Base-by-base conservation (phyloP, 1,284 basidiomycete species). In the Anthracocystis panici-leucophaei region DNA sequence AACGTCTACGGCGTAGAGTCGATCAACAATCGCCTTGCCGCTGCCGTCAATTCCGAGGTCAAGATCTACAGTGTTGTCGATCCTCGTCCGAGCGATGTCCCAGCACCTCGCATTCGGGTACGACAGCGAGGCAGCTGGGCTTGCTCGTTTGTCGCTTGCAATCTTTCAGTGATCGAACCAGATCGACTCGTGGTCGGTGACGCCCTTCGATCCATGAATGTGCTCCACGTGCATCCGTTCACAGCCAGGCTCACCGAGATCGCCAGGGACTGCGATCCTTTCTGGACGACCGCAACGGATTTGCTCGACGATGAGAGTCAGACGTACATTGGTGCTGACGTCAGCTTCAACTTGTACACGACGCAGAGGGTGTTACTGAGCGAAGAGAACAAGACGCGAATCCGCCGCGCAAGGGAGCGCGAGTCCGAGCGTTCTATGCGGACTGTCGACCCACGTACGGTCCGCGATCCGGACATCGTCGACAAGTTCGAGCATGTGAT, bases 311-410 rank as follows among this genome's bases (percentile, higher is more conserved):
- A 52, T 1, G 70, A 50, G 9, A 63, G 20, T 9, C 79, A 83
- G 71, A 75, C 74, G n/a, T 84, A 75, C 56, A 64, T 83, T 31
- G 83, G 82, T 29, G 69, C 81, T 5, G 83, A 84, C 63, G 75
- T 84, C 54, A 69, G 66, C 27, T 82, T 84, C 74, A 84, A 84
- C 27, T 20, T 84, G 42, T 84, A 77, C 64, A 78, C 82, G 20
- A 67, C 76, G 16, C 75, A 78, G 66, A 72, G 83, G 25, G 55
- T 77, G 16, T 51, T 53, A 33, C 54, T 74, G 25, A 65, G 68
- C 20, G 63, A 69, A 18, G 66, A 71, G 49, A 63, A 60, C 29
- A 67, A 67, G 55, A 41, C 54, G 16, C 52, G 75, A 11, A 75
- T 77, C 31, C 69, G 73, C 25, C 31, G 55, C n/a, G 73, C 64